phyloP scores from a whole-genome alignment of 169 alveolate genomes.

The Prorocentrum cordatum region DNA sequence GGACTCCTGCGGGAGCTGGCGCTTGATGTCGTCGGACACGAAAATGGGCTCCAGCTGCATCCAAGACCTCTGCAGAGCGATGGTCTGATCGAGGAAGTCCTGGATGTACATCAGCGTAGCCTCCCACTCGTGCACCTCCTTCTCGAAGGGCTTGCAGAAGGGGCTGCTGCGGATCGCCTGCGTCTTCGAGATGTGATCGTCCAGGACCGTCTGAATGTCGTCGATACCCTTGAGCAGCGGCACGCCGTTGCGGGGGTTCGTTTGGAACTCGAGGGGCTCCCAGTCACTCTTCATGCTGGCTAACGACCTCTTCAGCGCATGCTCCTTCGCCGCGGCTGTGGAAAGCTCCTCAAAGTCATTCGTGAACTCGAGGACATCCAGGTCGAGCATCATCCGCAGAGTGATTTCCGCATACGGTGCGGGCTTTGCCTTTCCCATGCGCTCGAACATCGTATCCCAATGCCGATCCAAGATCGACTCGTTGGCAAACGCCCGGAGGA shows the following conservation, averaged over 20 bases:
- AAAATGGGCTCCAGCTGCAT: constrained; percentile 79
- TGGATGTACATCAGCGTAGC: constrained; percentile 76
- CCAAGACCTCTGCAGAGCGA: constrained; percentile 76
- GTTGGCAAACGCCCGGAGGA: constrained; percentile 70
- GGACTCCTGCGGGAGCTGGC: constrained; percentile 75
- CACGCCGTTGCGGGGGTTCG: constrained; percentile 77
- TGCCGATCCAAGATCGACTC: constrained; percentile 72
- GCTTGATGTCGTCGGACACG: constrained; percentile 79
- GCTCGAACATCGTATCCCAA: constrained; percentile 72
- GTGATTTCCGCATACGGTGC: constrained; percentile 41
- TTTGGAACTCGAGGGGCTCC: constrained; percentile 78
- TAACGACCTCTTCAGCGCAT: constrained; percentile 44
- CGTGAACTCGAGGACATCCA: constrained; percentile 53
- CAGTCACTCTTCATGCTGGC: constrained; percentile 80
- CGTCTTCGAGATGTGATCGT: constrained; percentile 81
- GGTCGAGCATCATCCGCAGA: constrained; percentile 43
- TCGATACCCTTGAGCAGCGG: constrained; percentile 79
- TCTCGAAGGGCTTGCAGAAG: constrained; percentile 79
- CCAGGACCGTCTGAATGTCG: constrained; percentile 76
- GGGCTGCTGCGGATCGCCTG: constrained; percentile 80
- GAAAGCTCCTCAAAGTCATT: constrained; percentile 74
- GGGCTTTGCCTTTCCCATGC: constrained; percentile 8
- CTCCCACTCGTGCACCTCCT: constrained; percentile 83
- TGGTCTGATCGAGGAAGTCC: constrained; percentile 72
- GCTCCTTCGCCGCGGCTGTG: constrained; percentile 74